Evolutionary conservation across 1,284 basidiomycete genomes (phyloP).

Genomic region (Ceratobasidium sp.): DNA sequence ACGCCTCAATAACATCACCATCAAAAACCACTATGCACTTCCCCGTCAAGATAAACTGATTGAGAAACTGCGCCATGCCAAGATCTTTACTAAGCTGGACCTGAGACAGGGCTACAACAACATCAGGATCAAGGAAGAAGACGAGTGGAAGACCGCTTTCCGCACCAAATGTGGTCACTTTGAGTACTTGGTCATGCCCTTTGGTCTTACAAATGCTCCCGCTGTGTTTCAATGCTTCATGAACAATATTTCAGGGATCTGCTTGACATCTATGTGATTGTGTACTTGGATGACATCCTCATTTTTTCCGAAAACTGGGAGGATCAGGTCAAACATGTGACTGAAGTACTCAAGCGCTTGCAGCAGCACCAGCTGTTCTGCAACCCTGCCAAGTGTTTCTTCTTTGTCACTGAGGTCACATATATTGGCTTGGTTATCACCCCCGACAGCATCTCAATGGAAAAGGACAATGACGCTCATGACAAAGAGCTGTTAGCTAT

Average conservation of each 20-base stretch:
- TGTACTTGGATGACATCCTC: constrained; percentile 48
- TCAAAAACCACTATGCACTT: constrained; percentile 51
- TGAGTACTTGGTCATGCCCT: constrained; percentile 61
- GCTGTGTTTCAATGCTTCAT: constrained; percentile 57
- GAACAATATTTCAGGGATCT: constrained; percentile 43
- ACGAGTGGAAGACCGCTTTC: constrained; percentile 61
- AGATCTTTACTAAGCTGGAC: constrained; percentile 57
- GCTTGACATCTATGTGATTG: constrained; percentile 21
- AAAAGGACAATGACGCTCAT: constrained; percentile 58
- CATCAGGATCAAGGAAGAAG: constrained; percentile 52
- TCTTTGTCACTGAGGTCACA: constrained; percentile 46
- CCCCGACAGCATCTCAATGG: constrained; percentile 52
- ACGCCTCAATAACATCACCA: too few relatives aligned
- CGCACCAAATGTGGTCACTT: constrained; percentile 59
- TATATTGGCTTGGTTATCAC: constrained; percentile 51
- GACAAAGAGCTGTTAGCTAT: constrained; percentile 57
- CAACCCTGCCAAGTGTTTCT: constrained; percentile 38
- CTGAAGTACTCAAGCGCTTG: constrained; percentile 33
- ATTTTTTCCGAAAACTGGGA: constrained; percentile 11
- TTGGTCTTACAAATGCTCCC: constrained; percentile 52
- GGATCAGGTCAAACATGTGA: constrained; percentile 17
- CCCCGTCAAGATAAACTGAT: constrained; percentile 52
- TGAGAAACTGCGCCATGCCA: constrained; percentile 51
- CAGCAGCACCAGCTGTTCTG: constrained; percentile 2
- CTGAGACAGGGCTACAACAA: constrained; percentile 56